A percentile compares a stretch with the other conserved stretches of the same genome.
Conservation (phyloP, 2,329 filamentous ascomycete species). For the Ophiostoma quercus region DNA sequence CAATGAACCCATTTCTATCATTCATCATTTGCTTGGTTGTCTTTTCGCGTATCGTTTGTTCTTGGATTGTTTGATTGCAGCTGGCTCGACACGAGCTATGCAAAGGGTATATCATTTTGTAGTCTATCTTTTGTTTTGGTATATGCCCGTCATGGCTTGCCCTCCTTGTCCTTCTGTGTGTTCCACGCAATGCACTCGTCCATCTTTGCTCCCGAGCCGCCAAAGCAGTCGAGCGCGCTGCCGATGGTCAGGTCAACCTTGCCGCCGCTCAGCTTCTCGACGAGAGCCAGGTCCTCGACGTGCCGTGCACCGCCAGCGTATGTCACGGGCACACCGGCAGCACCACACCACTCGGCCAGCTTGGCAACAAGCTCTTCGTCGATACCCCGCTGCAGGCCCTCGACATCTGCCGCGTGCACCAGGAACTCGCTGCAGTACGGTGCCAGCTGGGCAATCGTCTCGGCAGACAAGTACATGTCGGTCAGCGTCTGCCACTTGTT, state of each 20-base stretch:
- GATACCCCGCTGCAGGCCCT: constrained; percentile 86
- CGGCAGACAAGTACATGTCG: constrained; percentile 78
- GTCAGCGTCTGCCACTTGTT: constrained; percentile 99
- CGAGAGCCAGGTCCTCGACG: constrained; percentile 74
- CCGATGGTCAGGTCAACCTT: constrained; percentile 93
- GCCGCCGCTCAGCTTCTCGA: constrained; percentile 70
- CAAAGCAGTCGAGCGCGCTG: constrained; percentile 93
- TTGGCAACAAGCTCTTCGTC: constrained; percentile 75
- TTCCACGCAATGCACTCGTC: constrained; percentile 92
- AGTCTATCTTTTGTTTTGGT: background rate
- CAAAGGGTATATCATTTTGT: constrained; percentile 15
- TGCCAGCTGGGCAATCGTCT: constrained; percentile 72
- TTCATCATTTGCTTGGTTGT: background rate
- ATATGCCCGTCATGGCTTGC: background rate
- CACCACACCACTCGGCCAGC: constrained; percentile 78
- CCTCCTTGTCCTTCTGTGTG: constrained; percentile 37
- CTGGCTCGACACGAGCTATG: background rate
- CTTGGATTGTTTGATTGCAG: background rate
- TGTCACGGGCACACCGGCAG: constrained; percentile 64
- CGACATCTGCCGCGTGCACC: constrained; percentile 94
- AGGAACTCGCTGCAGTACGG: constrained; percentile 95
- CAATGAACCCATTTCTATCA: constrained; percentile 10
- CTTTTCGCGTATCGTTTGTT: background rate
- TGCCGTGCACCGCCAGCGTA: constrained; percentile 91
- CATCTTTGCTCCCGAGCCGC: constrained; percentile 78